Conservation (phyloP, 805 yeast genomes). For the Suhomyces emberorum region DNA sequence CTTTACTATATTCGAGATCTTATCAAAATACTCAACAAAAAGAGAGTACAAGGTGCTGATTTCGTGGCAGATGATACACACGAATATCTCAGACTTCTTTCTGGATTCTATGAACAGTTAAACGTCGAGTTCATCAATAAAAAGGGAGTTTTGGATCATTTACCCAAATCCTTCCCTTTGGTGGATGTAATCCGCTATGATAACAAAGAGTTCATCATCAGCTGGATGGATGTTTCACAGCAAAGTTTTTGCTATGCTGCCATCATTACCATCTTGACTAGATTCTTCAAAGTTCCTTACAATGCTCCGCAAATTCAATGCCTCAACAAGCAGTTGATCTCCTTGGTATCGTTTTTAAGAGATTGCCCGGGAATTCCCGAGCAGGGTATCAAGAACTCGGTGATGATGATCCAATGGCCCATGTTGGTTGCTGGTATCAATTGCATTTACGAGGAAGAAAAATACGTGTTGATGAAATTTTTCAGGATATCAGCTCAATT, state of each 20-base stretch:
- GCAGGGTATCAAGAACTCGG: slow-evolving; percentile 10
- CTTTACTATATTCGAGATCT: slow-evolving; percentile 35
- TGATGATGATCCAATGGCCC: slow-evolving; percentile 24
- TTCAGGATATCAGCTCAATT: slow-evolving; percentile 12
- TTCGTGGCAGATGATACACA: slow-evolving; percentile 15
- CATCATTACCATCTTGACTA: slow-evolving; percentile 14
- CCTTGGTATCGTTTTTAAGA: slow-evolving; percentile 10
- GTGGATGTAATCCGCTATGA: slow-evolving; percentile 11
- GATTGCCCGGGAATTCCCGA: slow-evolving; percentile 4
- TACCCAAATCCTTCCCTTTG: slow-evolving; percentile 7
- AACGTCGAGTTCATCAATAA: slow-evolving; percentile 11
- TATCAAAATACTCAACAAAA: slow-evolving; percentile 32
- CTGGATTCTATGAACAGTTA: slow-evolving; percentile 12
- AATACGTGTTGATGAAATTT: slow-evolving; percentile 9
- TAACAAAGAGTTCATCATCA: slow-evolving; percentile 7
- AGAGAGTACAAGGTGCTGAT: slow-evolving; percentile 10
- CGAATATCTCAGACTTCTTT: slow-evolving; percentile 21
- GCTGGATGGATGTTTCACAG: slow-evolving; percentile 21
- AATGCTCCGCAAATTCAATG: slow-evolving; percentile 17
- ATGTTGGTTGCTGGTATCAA: slow-evolving; percentile 19
- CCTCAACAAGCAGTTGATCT: slow-evolving; percentile 9
- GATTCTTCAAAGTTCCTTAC: slow-evolving; percentile 10
- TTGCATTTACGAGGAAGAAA: slow-evolving; percentile 13
- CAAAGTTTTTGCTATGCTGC: slow-evolving; percentile 17
- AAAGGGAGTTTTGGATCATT: slow-evolving; percentile 2